phyloP scores from a whole-genome alignment of 345 rosid species.

The Sisymbrium altissimum region DNA sequence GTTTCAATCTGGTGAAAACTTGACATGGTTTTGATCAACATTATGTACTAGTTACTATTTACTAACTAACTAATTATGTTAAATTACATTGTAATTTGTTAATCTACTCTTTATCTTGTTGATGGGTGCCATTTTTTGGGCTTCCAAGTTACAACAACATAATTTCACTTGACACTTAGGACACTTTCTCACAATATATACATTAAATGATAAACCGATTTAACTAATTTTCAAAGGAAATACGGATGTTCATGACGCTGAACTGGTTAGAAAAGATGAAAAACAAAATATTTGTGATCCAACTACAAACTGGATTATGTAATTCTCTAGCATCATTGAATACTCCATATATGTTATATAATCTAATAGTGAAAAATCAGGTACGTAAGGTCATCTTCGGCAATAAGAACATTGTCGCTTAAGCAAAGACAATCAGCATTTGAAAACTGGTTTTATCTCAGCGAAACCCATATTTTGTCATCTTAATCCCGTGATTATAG shows the following conservation, averaged over 20 bases:
- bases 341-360: not conserved
- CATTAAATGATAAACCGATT: not conserved
- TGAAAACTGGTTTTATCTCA: not conserved
- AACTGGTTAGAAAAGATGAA: not conserved
- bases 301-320: not conserved
- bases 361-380: not conserved
- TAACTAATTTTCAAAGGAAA: not conserved
- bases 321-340: not conserved
- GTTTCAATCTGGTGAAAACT: too few relatives aligned
- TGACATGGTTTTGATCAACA: too few relatives aligned
- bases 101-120: not conserved
- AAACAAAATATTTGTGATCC: too few relatives aligned
- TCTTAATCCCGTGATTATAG: not conserved
- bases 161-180: not conserved
- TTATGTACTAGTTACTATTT: not conserved
- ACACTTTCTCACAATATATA: not conserved
- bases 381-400: not conserved
- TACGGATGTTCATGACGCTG: not conserved
- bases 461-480: not conserved
- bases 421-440: not conserved
- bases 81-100: not conserved
- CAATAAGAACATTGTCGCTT: not conserved
- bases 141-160: not conserved
- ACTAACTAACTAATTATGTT: not conserved
- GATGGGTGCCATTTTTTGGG: not conserved